Evolutionary conservation across 768 basidiomycete genomes (phyloP).

Genomic region (Rhodotorula toruloides): DNA sequence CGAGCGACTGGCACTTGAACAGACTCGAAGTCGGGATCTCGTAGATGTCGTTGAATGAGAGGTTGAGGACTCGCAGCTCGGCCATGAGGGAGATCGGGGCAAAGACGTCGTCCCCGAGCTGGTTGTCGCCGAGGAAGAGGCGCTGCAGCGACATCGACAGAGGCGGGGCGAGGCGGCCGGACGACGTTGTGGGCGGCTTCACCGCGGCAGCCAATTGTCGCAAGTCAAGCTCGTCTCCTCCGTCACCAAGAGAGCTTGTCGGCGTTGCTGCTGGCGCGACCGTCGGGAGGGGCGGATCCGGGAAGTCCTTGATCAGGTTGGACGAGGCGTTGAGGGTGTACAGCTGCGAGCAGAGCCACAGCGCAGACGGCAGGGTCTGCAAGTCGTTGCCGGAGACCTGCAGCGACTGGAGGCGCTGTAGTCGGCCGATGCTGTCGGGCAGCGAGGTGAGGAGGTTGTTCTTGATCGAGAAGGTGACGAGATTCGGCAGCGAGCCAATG

Average conservation of each 20-base stretch:
- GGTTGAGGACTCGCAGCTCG: slow-evolving; percentile 73
- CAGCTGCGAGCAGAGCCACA: slow-evolving; percentile 81
- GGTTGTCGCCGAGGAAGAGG: slow-evolving; percentile 86
- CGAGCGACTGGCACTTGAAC: slow-evolving; percentile 60
- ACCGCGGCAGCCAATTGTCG: slow-evolving; percentile 49
- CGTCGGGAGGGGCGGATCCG: slow-evolving; percentile 51
- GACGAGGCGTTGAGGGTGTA: slow-evolving; percentile 75
- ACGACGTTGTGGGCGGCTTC: slow-evolving; percentile 22
- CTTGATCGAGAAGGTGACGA: slow-evolving; percentile 75
- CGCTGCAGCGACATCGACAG: slow-evolving; percentile 67
- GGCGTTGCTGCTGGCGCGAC: slow-evolving; percentile 5
- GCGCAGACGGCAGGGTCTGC: slow-evolving; percentile 61
- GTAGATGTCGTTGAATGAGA: slow-evolving; percentile 91
- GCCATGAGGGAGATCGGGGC: slow-evolving; percentile 68
- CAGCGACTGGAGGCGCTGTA: slow-evolving; percentile 67
- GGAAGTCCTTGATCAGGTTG: slow-evolving; percentile 71
- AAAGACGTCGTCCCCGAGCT: slow-evolving; percentile 70
- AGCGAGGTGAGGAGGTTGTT: slow-evolving; percentile 78
- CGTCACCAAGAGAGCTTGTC: slow-evolving; percentile 1
- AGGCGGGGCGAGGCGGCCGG: slow-evolving; percentile 50
- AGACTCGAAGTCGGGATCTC: slow-evolving; percentile 77
- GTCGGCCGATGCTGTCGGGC: slow-evolving; percentile 67
- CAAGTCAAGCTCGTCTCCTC: slow-evolving; percentile 44
- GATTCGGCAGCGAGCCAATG: slow-evolving; percentile 64
- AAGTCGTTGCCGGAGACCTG: slow-evolving; percentile 91